phyloP scores from a whole-genome alignment of 495 filamentous ascomycete species.

The Astrocystis sublimbata region DNA sequence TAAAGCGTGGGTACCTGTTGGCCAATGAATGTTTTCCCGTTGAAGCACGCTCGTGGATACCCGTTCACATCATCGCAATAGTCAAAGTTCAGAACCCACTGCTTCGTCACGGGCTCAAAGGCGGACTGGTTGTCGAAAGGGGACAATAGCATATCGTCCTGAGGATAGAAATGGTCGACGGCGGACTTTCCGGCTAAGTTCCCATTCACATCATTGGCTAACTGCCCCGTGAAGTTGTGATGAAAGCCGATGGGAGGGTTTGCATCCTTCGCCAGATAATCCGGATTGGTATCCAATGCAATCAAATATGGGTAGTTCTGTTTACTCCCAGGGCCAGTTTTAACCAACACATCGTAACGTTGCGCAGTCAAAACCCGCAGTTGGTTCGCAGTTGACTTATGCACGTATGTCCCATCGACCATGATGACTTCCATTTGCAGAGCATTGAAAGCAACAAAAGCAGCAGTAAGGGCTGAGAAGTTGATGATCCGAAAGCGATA shows the following conservation, averaged over 20 bases:
- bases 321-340: conserved; percentile 28
- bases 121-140: conserved; percentile 56
- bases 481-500: conserved; percentile 77
- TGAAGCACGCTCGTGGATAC: conserved; percentile 73
- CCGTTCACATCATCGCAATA: conserved; percentile 64
- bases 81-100: conserved; percentile 58
- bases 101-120: conserved; percentile 50
- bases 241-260: conserved; percentile 31
- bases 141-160: conserved; percentile 64
- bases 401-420: conserved; percentile 47
- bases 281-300: conserved; percentile 47
- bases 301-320: conserved; percentile 62
- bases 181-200: conserved; percentile 49
- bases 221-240: conserved; percentile 55
- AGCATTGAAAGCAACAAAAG: conserved; percentile 64
- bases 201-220: conserved; percentile 62
- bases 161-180: conserved; percentile 56
- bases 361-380: conserved; percentile 60
- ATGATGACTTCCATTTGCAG: conserved; percentile 62
- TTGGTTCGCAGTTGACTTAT: conserved; percentile 34
- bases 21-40: conserved; percentile 68
- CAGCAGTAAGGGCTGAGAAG: conserved; percentile 62
- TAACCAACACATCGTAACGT: conserved; percentile 62
- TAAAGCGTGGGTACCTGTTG: conserved; percentile 81
- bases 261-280: conserved; percentile 37